Evolutionary conservation across 2,329 filamentous ascomycete genomes (phyloP).

Genomic region (Epichloe baconii): DNA sequence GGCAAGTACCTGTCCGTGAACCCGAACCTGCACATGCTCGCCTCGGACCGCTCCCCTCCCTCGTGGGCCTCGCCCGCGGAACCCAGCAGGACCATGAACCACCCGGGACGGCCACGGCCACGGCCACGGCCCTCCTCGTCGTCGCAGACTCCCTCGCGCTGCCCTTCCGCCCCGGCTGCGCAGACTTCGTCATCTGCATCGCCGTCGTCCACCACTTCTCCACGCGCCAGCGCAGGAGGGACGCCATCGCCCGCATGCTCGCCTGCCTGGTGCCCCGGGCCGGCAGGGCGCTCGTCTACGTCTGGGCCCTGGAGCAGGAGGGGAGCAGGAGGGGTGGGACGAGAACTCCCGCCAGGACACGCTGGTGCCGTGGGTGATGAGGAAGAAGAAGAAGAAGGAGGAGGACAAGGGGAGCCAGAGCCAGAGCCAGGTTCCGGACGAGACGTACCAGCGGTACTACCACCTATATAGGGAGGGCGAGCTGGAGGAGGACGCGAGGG

Average conservation of each 20-base stretch:
- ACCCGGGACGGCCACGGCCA: too few species aligned
- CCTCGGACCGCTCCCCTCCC: conserved; percentile 64
- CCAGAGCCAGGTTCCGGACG: conserved; percentile 19
- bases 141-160: conserved; percentile 76
- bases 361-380: conserved; percentile 87
- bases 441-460: conserved; percentile 81
- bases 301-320: conserved; percentile 92
- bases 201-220: conserved; percentile 92
- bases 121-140: conserved; percentile 18
- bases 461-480: conserved; percentile 83
- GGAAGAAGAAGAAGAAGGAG: conserved; percentile 6
- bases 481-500: conserved; percentile 63
- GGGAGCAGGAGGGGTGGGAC: conserved; percentile 75
- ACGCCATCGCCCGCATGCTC: conserved; percentile 60
- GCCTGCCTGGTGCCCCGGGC: conserved; percentile 44
- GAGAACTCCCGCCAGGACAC: conserved; percentile 75
- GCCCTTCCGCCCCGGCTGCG: conserved; percentile 50
- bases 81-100: too few species aligned
- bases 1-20: conserved; percentile 88
- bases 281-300: conserved; percentile 70
- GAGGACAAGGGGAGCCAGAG: too few species aligned
- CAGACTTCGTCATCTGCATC: conserved; percentile 85
- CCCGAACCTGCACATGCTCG: conserved; percentile 63
- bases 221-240: conserved; percentile 56
- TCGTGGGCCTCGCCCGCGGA: conserved; percentile 31